Conservation (phyloP, 495 filamentous ascomycete genomes). For the Hypomontagnella submonticulosa region DNA sequence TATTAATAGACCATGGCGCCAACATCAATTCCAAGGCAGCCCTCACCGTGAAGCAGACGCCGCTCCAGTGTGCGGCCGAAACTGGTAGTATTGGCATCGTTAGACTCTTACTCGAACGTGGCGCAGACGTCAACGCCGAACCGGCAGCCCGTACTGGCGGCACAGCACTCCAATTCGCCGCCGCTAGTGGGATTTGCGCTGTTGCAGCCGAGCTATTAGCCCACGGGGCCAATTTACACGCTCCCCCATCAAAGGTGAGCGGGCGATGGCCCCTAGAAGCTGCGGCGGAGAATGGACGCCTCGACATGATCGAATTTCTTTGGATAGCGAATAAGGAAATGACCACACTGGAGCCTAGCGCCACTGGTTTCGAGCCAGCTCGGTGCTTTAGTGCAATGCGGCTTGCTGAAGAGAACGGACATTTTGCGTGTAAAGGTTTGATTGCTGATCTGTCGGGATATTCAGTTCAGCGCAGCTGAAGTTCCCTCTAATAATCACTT, state of each 20-base stretch:
- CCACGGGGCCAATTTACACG: conserved; percentile 33
- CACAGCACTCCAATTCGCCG: conserved; percentile 41
- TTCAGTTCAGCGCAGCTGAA: too few species aligned
- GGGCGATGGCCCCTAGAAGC: conserved; percentile 58
- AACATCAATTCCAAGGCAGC: conserved; percentile 31
- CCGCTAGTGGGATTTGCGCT: conserved; percentile 38
- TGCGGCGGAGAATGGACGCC: conserved; percentile 58
- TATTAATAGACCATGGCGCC: conserved; percentile 49
- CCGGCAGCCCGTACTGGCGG: conserved; percentile 39
- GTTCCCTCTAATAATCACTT: too few species aligned
- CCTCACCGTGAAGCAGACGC: conserved; percentile 29
- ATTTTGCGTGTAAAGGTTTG: conserved; percentile 27
- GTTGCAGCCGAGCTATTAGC: conserved; percentile 39
- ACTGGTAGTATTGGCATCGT: conserved; percentile 43
- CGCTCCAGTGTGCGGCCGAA: conserved; percentile 46
- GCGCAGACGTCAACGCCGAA: conserved; percentile 35
- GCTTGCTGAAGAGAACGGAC: conserved; percentile 27
- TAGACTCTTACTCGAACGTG: conserved; percentile 19
- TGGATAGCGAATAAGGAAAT: conserved; percentile 41
- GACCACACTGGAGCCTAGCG: not conserved
- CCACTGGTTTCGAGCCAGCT: conserved; percentile 26
- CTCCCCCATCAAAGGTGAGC: conserved; percentile 30
- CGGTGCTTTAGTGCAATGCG: conserved; percentile 34
- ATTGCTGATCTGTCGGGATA: conserved; percentile 7
- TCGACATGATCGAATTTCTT: conserved; percentile 58